Conservation (phyloP, 2,329 filamentous ascomycete genomes). For the Nemania sp. region DNA sequence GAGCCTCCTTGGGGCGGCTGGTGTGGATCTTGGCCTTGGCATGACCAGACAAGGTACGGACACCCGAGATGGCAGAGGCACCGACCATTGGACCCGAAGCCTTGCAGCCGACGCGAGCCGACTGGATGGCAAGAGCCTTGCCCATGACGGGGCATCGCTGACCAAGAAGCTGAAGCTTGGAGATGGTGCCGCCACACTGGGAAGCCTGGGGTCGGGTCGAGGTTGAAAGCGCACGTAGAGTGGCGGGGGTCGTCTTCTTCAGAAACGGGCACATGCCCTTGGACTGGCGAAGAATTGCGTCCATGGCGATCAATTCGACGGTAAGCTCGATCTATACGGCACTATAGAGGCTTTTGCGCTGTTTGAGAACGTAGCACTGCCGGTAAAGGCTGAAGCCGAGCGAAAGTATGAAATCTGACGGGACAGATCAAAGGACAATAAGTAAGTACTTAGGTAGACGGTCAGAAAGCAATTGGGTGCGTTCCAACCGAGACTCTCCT, state of each 20-base stretch:
- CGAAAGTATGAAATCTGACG: background rate
- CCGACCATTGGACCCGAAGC: conserved; percentile 52
- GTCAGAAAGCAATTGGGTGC: conserved; percentile 12
- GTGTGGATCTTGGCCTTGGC: conserved; percentile 82
- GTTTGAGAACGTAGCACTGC: background rate
- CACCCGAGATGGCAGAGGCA: conserved; percentile 59
- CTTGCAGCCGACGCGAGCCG: conserved; percentile 63
- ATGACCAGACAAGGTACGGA: conserved; percentile 64
- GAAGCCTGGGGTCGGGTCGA: conserved; percentile 74
- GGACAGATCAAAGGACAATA: conserved; percentile 5
- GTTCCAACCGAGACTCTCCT: conserved; percentile 25
- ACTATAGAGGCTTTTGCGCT: background rate
- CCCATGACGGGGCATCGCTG: conserved; percentile 98
- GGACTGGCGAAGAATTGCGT: conserved; percentile 93
- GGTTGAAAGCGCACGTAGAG: conserved; percentile 88
- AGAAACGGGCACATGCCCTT: conserved; percentile 98
- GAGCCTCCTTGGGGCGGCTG: conserved; percentile 80
- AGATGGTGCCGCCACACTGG: conserved; percentile 91
- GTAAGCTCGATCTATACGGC: conserved; percentile 24
- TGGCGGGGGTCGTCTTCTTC: conserved; percentile 91
- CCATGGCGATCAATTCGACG: conserved; percentile 70
- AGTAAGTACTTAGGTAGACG: background rate
- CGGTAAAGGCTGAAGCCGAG: background rate
- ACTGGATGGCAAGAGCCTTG: conserved; percentile 93
- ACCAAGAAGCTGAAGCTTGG: conserved; percentile 93